A percentile compares a stretch with the other conserved stretches of the same genome.
These are phyloP conservation scores for Epichloe hybrida DNA, from an alignment of 2,329 filamentous ascomycete species.

Conservation along the genomic window DNA sequence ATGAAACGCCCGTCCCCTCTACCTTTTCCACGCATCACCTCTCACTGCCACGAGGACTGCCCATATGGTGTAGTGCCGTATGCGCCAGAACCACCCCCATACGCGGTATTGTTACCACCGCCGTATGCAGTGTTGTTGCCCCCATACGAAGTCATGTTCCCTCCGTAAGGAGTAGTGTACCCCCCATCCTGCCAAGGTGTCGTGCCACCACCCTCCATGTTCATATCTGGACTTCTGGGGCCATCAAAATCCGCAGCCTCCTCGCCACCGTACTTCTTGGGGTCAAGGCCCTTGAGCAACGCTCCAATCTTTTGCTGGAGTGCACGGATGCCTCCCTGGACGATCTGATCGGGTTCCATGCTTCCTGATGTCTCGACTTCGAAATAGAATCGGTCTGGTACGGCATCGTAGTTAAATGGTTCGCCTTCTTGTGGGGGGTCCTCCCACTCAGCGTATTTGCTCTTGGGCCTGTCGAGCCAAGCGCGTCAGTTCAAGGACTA, in stretches of 20 bases:
- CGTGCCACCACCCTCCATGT: conserved; percentile 42
- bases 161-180: conserved; percentile 55
- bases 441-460: conserved; percentile 67
- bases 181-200: conserved; percentile 49
- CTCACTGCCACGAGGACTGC: conserved; percentile 34
- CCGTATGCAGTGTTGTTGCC: conserved; percentile 58
- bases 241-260: conserved; percentile 49
- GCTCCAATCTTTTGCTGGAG: conserved; percentile 82
- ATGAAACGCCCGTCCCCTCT: conserved; percentile 3
- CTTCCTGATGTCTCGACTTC: conserved; percentile 84
- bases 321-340: conserved; percentile 76
- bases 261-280: conserved; percentile 35
- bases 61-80: conserved; percentile 35
- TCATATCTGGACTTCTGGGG: conserved; percentile 51
- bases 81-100: conserved; percentile 41
- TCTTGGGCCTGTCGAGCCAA: conserved; percentile 51
- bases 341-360: conserved; percentile 78
- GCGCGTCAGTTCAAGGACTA: background rate
- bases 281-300: conserved; percentile 49
- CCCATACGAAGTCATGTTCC: conserved; percentile 44
- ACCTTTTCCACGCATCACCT: background rate
- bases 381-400: conserved; percentile 77
- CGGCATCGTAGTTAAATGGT: conserved; percentile 80
- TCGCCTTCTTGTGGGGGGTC: conserved; percentile 73
- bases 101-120: conserved; percentile 49